Base-by-base conservation (phyloP, 345 rosid genomes). In the Brassica cretica region DNA sequence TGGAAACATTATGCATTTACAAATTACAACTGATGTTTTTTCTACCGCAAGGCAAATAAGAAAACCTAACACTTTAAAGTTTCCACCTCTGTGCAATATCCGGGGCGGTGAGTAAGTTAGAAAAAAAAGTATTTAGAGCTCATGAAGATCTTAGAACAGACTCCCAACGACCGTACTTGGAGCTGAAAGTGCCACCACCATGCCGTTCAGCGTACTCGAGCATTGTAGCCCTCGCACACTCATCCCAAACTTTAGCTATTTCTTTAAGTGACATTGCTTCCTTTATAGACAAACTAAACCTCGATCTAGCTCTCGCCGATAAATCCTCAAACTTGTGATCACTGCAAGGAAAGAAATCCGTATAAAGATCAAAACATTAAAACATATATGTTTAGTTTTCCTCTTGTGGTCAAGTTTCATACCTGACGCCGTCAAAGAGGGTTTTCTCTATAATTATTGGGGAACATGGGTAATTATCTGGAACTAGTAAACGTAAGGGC, bases 181-280 rank as follows among this genome's bases (percentile, higher is more conserved):
- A 87, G 86, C 88, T 90, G 83, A 92, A 87, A 78, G 80, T 88
- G 53, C 93, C 97, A 27, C 96, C 96, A 11, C 93, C 96, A 0
- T 58, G 21, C 18, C 84, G 67, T 12, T 68, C 60, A 14, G 93
- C 89, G 16, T 89, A 83, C 83, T 90, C 95, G 2, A 79, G 62
- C 37, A 90, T 82, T 3, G 84, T 88, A 0, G 84, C 85, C 0
- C 90, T 84, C 16, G 86, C 89, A 81, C 92, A 86, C 24, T 64
- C 77, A 66, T 87, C 89, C 97, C 97, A 92, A 39, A 81, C 84
- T 82, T 83, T 75, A 59, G 88, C 93, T 55, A 92, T 89, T 24
- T 86, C 89, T 69, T 75, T 72, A 6, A 92, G 83, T 8, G 92
- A 86, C 84, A 86, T 78, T 1, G 92, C 88, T 69, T 84, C 68